Evolutionary conservation across 1,139 yeast species (phyloP).

Genomic region (Geotrichum citri-aurantii): DNA sequence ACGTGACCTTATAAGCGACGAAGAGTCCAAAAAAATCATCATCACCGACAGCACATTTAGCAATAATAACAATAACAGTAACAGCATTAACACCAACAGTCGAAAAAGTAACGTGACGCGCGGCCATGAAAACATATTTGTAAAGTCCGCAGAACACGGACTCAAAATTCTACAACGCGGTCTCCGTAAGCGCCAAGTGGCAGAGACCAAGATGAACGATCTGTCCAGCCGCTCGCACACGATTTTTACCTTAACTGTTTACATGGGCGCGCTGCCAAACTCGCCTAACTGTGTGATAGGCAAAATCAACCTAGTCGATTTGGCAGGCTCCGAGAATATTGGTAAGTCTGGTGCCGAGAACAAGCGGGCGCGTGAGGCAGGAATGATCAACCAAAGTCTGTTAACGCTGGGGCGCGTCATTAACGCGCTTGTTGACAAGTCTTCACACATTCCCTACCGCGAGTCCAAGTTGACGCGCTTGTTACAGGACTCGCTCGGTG

Average conservation of each 20-base stretch:
- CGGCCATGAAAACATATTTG: slow-evolving; percentile 47
- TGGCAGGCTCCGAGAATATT: slow-evolving; percentile 86
- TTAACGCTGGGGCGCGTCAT: slow-evolving; percentile 81
- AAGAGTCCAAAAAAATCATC: slow-evolving; percentile 36
- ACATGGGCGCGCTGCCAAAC: slow-evolving; percentile 35
- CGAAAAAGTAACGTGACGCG: slow-evolving; percentile 37
- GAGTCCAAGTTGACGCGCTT: slow-evolving; percentile 77
- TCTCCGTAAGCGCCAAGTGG: slow-evolving; percentile 52
- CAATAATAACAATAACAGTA: not conserved
- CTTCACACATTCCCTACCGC: slow-evolving; percentile 73
- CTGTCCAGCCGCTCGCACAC: slow-evolving; percentile 72
- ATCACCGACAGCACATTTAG: slow-evolving; percentile 39
- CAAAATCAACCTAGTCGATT: slow-evolving; percentile 73
- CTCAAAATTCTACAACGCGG: slow-evolving; percentile 47
- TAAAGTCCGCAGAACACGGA: slow-evolving; percentile 40
- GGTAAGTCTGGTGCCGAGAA: slow-evolving; percentile 72
- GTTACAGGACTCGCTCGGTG: slow-evolving; percentile 79
- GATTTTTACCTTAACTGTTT: slow-evolving; percentile 60
- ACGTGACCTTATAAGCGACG: slow-evolving; percentile 46
- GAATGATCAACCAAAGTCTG: slow-evolving; percentile 77
- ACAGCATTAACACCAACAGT: not conserved
- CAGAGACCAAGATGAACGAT: slow-evolving; percentile 65
- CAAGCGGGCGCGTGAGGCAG: slow-evolving; percentile 81
- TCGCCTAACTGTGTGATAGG: slow-evolving; percentile 40
- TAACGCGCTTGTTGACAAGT: slow-evolving; percentile 56